These are phyloP conservation scores for Lathyrus aphaca DNA, from an alignment of 306 rosid genomes.

Conservation along the genomic window DNA sequence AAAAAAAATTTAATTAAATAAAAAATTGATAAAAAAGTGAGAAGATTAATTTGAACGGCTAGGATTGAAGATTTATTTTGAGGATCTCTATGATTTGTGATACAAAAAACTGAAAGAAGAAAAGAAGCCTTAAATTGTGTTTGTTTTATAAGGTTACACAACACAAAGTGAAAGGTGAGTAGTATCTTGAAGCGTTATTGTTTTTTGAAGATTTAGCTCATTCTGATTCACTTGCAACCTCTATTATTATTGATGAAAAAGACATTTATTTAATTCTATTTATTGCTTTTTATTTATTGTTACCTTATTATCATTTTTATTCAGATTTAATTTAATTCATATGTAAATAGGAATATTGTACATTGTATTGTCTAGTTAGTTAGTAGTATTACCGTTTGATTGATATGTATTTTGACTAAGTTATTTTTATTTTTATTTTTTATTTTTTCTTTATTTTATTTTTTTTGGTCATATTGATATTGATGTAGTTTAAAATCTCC, in stretches of 20 bases:
- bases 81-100: slow-evolving; percentile 51
- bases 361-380: no score
- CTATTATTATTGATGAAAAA: slow-evolving; percentile 36
- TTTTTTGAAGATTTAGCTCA: slow-evolving; percentile 29
- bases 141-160: slow-evolving; percentile 46
- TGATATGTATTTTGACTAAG: no score
- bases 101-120: slow-evolving; percentile 47
- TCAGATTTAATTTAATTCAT: no score
- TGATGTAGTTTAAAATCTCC: background rate
- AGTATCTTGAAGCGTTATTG: slow-evolving; percentile 45
- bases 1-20: background rate
- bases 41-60: slow-evolving; percentile 48
- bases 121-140: slow-evolving; percentile 50
- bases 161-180: slow-evolving; percentile 51
- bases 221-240: slow-evolving; percentile 10
- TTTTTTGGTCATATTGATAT: background rate
- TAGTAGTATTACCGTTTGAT: no score
- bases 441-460: background rate
- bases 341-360: no score
- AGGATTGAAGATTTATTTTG: slow-evolving; percentile 47
- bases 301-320: background rate
- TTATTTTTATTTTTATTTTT: background rate
- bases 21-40: no score
- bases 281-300: slow-evolving; percentile 19
- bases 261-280: slow-evolving; percentile 41